Evolutionary conservation across 2,329 filamentous ascomycete species (phyloP).

Genomic region (Geosmithia putterillii): DNA sequence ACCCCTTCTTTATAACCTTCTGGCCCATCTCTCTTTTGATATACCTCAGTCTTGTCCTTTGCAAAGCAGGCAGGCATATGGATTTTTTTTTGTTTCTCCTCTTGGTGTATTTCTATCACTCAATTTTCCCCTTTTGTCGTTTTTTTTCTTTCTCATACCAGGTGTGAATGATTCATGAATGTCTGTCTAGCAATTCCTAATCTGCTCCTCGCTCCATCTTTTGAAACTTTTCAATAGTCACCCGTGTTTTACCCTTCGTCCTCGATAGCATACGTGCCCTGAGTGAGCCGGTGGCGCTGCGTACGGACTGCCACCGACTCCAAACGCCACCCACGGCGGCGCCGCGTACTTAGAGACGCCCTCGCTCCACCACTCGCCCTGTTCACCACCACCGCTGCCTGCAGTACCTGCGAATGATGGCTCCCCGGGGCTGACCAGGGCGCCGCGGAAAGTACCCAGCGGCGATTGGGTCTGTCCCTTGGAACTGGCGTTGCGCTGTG

Average conservation of each 20-base stretch:
- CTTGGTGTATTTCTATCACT: neutral
- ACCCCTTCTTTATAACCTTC: neutral
- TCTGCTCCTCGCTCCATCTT: too few species aligned
- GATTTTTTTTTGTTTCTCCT: neutral
- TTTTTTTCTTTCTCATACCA: neutral
- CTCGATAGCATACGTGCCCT: neutral
- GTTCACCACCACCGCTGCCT: constrained; percentile 5
- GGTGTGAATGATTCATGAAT: neutral
- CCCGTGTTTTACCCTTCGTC: too few species aligned
- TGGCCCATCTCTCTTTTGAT: neutral
- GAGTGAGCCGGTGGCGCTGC: neutral
- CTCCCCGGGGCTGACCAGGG: neutral
- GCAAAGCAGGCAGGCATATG: neutral
- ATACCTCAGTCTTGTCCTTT: neutral
- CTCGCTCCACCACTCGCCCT: constrained; percentile 22
- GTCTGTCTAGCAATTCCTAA: neutral
- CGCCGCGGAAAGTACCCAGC: neutral
- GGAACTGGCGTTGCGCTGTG: constrained; percentile 10
- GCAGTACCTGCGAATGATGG: neutral
- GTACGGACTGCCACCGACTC: neutral
- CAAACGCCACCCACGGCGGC: constrained; percentile 18
- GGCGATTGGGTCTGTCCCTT: constrained; percentile 4
- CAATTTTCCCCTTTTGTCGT: neutral
- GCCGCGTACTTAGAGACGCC: constrained; percentile 18
- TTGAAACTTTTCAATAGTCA: too few species aligned